Evolutionary conservation across 1,284 basidiomycete genomes (phyloP).

Genomic region (Ustilago lituana): DNA sequence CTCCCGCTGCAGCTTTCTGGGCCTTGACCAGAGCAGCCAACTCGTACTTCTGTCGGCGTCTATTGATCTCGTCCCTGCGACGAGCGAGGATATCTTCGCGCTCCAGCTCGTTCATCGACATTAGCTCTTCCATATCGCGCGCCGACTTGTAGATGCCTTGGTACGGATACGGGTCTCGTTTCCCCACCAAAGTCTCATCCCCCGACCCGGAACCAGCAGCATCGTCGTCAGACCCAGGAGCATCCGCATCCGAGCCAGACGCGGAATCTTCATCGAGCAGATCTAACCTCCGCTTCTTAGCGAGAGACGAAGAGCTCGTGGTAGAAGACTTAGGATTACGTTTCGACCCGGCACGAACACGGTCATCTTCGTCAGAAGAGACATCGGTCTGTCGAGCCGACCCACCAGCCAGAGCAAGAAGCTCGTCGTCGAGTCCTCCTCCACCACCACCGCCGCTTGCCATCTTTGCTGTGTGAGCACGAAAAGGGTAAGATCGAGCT

Average conservation of each 20-base stretch:
- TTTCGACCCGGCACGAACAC: slow-evolving; percentile 67
- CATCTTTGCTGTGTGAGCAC: slow-evolving; percentile 32
- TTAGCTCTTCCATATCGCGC: slow-evolving; percentile 80
- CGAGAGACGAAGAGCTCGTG: slow-evolving; percentile 19
- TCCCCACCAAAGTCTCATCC: background rate
- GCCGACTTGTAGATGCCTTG: slow-evolving; percentile 90
- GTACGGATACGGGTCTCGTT: slow-evolving; percentile 74
- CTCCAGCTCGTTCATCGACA: slow-evolving; percentile 83
- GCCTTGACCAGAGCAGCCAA: slow-evolving; percentile 79
- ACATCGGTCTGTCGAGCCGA: slow-evolving; percentile 73
- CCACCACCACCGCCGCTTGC: slow-evolving; percentile 68
- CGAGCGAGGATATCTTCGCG: slow-evolving; percentile 84
- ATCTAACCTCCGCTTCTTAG: slow-evolving; percentile 48
- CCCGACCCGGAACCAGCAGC: slow-evolving; percentile 1
- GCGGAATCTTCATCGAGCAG: slow-evolving; percentile 61
- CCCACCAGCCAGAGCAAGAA: slow-evolving; percentile 75
- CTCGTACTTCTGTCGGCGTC: slow-evolving; percentile 77
- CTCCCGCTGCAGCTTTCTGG: slow-evolving; percentile 70
- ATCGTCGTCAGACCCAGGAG: slow-evolving; percentile 16
- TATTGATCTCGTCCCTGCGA: slow-evolving; percentile 82
- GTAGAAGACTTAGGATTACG: slow-evolving; percentile 1
- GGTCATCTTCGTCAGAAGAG: slow-evolving; percentile 70
- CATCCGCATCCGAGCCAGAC: slow-evolving; percentile 28
- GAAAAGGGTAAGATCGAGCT: background rate
- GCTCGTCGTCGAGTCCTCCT: slow-evolving; percentile 76